Base-by-base conservation (phyloP, 257 asterid genomes). In the Henckelia pumila region DNA sequence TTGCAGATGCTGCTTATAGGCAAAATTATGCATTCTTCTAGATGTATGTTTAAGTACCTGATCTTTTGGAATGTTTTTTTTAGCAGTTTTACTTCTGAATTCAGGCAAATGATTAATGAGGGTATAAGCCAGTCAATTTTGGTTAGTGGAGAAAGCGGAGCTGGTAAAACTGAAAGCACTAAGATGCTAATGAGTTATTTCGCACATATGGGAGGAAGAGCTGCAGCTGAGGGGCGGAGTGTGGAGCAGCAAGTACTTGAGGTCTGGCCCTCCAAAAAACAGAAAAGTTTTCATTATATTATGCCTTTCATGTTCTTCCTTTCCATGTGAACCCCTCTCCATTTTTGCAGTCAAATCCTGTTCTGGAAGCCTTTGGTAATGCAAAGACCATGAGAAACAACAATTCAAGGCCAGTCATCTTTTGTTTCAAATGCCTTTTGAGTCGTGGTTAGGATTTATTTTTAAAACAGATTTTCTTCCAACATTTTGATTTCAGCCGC, bases 131-230 rank as follows among this genome's bases (percentile, higher is more conserved):
- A 91, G 70, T 61, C 97, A 28, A 91, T 91, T 77, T 82, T 91
- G 86, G 97, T 91, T 47, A 91, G 97, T 78, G 97, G 97, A 69
- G 97, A 91, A 81, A 91, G 98, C 70, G 98, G 96, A 74, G 98
- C 96, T 25, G 98, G 98, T 33, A 91, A 91, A 88, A 91, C 98
- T 61, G 98, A 91, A 77, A 86, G 90, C 83, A 91, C 96, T 20
- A 91, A 88, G 72, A 83, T 80, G 84, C 85, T 91, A 59, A 91
- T 91, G 98, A 78, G 80, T 13, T 91, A 89, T 83, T 94, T 91
- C 80, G 96, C 97, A 55, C 84, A 79, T 75, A 85, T 91, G 91
- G 97, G 97, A 61, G 96, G 96, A 35, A 77, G 88, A 50, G 83
- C 84, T 16, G 81, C 68, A 64, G 47, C 71, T 53, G 96, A 85